Conservation (phyloP, 2,329 filamentous ascomycete species). For the Aspergillus arachidicola region DNA sequence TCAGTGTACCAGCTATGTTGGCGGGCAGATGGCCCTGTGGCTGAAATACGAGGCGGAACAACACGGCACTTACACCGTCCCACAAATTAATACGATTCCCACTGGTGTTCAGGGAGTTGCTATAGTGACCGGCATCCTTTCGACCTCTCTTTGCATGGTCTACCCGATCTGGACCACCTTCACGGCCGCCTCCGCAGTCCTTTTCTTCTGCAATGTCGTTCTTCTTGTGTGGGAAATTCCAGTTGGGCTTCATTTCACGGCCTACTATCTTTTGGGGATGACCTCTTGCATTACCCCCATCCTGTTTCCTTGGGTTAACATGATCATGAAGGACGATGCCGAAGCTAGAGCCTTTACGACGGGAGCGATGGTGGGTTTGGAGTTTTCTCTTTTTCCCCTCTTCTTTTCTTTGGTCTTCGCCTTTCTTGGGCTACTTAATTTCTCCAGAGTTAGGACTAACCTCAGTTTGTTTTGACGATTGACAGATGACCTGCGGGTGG, state of each 20-base stretch:
- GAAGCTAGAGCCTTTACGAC: slow-evolving; percentile 43
- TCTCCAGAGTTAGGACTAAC: no score
- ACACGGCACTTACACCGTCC: slow-evolving; percentile 42
- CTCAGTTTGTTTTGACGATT: no score
- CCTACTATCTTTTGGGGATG: slow-evolving; percentile 41
- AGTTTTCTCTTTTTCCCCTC: no score
- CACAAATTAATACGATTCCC: slow-evolving; percentile 54
- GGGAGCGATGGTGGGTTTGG: no score
- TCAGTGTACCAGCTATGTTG: no score
- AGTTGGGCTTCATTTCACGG: slow-evolving; percentile 45
- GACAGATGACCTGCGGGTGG: no score
- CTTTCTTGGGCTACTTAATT: no score
- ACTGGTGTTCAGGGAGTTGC: slow-evolving; percentile 53
- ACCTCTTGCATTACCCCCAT: slow-evolving; percentile 46
- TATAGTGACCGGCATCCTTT: slow-evolving; percentile 53
- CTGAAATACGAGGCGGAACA: slow-evolving; percentile 48
- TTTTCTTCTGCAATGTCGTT: slow-evolving; percentile 49
- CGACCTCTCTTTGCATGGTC: slow-evolving; percentile 54
- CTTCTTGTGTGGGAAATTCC: slow-evolving; percentile 57
- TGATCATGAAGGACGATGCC: slow-evolving; percentile 42
- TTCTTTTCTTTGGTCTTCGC: no score
- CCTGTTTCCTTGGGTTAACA: slow-evolving; percentile 49
- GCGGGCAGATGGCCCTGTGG: slow-evolving; percentile 56
- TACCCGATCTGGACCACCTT: slow-evolving; percentile 55
- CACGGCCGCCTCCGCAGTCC: slow-evolving; percentile 43